These are phyloP conservation scores for Corymbia calophylla DNA, from an alignment of 441 rosid genomes.

Conservation along the genomic window DNA sequence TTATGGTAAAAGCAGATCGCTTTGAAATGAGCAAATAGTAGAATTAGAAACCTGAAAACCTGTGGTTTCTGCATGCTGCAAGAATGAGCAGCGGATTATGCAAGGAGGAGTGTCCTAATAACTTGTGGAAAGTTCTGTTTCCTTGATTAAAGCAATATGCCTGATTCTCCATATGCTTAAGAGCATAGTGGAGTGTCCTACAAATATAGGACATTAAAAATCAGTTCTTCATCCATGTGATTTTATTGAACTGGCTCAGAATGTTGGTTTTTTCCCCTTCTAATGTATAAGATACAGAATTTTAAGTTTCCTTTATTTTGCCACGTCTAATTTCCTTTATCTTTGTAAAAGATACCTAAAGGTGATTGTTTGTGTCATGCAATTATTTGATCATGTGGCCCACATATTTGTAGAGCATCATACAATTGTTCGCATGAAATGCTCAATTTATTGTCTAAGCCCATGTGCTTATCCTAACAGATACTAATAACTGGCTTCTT, in stretches of 20 bases:
- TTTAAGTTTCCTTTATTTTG: background rate
- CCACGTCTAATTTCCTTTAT: background rate
- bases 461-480: conserved; percentile 29
- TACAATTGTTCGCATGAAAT: background rate
- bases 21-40: background rate
- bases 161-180: background rate
- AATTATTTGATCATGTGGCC: background rate
- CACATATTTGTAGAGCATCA: background rate
- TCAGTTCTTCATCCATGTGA: background rate
- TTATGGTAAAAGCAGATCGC: background rate
- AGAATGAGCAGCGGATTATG: background rate
- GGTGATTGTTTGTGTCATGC: background rate
- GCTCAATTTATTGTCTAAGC: background rate
- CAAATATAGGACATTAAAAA: background rate
- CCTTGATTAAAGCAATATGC: background rate
- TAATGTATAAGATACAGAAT: background rate
- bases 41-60: background rate
- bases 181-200: background rate
- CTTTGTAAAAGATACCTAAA: background rate
- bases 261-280: background rate
- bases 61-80: background rate
- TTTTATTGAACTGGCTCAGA: background rate
- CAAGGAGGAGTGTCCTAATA: background rate
- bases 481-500: conserved; percentile 82
- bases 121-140: background rate